Percentiles rank a stretch among this genome's conserved stretches.
These are phyloP conservation scores for Eucommia ulmoides DNA, from an alignment of 257 asterid genomes.

Conservation along the genomic window DNA sequence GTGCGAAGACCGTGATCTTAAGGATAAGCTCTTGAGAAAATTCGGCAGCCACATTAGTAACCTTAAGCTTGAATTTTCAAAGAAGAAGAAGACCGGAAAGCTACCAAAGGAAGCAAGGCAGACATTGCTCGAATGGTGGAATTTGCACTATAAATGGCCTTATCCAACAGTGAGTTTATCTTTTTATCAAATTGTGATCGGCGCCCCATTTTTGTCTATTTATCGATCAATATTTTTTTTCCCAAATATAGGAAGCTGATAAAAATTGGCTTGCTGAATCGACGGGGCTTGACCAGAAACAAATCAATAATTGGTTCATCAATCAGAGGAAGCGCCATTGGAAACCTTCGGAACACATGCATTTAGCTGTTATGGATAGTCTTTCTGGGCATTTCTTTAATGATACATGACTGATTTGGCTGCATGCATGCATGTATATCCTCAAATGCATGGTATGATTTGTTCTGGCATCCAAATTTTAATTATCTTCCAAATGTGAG, in stretches of 20 bases:
- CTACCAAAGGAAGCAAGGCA: constrained; percentile 70
- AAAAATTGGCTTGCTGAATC: constrained; percentile 53
- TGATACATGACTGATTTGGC: not conserved
- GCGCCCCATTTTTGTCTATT: too few relatives aligned
- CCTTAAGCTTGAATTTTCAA: constrained; percentile 55
- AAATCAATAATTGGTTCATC: constrained; percentile 93
- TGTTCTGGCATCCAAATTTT: too few relatives aligned
- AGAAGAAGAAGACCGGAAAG: constrained; percentile 84
- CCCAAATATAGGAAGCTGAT: constrained; percentile 92
- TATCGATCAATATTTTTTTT: too few relatives aligned
- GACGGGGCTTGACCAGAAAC: constrained; percentile 87
- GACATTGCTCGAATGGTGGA: constrained; percentile 74
- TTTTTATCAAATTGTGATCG: not conserved
- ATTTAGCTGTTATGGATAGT: constrained; percentile 74
- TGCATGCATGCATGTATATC: not conserved
- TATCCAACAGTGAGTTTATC: constrained; percentile 62
- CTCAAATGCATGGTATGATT: not conserved
- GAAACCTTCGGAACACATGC: constrained; percentile 94
- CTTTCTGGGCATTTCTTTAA: constrained; percentile 46
- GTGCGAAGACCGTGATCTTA: constrained; percentile 50
- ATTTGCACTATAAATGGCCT: constrained; percentile 75
- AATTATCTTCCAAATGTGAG: too few relatives aligned
- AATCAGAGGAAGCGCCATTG: constrained; percentile 94
- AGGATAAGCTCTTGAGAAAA: constrained; percentile 41
- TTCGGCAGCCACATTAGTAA: constrained; percentile 58